These are phyloP conservation scores for Tulasnella sp. DNA, from an alignment of 768 basidiomycete genomes.

Conservation along the genomic window DNA sequence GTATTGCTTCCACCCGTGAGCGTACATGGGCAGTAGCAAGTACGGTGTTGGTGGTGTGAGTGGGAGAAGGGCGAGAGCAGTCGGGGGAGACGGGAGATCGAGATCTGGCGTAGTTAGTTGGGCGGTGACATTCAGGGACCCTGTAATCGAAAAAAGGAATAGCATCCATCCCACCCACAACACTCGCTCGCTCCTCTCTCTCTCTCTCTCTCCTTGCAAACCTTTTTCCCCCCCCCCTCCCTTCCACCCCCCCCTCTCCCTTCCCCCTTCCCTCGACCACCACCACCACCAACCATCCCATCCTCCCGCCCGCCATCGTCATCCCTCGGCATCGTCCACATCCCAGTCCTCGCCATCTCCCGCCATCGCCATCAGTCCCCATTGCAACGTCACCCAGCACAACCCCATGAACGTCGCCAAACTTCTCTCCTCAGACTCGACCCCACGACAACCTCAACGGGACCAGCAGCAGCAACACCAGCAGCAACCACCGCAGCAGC, in stretches of 20 bases:
- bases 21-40: too few species aligned
- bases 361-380: background rate
- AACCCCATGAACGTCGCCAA: slow-evolving; percentile 4
- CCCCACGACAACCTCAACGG: background rate
- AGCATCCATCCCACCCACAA: slow-evolving; percentile 5
- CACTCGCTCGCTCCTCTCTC: background rate
- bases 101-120: slow-evolving; percentile 1
- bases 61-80: background rate
- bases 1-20: too few species aligned
- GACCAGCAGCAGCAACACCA: background rate
- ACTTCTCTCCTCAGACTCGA: background rate
- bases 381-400: background rate
- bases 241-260: background rate
- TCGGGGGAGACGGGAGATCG: background rate
- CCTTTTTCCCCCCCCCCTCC: background rate
- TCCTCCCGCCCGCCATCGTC: background rate
- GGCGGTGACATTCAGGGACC: slow-evolving; percentile 10
- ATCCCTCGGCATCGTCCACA: background rate
- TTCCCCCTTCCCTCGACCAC: background rate
- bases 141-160: slow-evolving; percentile 12
- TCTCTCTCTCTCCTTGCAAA: background rate
- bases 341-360: background rate
- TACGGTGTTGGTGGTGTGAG: background rate
- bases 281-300: background rate
- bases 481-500: background rate